Evolutionary conservation across 768 basidiomycete genomes (phyloP).

Genomic region (Pisolithus marmoratus): DNA sequence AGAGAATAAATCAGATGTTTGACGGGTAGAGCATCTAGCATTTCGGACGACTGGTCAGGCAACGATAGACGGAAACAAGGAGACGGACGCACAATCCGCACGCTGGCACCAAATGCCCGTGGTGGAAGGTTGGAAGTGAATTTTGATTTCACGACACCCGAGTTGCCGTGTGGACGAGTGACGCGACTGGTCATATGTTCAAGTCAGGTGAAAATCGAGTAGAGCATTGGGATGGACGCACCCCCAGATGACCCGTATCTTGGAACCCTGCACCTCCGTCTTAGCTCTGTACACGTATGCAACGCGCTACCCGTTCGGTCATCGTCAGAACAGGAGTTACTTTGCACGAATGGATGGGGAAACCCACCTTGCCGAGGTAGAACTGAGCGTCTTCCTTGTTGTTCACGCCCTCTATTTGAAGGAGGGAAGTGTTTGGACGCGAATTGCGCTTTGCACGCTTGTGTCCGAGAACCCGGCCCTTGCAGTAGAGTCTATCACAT

Average conservation of each 20-base stretch:
- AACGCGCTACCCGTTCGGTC: conserved; percentile 56
- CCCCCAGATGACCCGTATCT: conserved; percentile 99
- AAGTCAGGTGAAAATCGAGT: neutral
- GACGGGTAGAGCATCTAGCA: conserved; percentile 89
- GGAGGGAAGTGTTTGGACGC: conserved; percentile 89
- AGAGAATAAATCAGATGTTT: conserved; percentile 49
- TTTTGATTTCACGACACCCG: conserved; percentile 95
- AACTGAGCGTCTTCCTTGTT: conserved; percentile 93
- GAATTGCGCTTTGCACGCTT: conserved; percentile 98
- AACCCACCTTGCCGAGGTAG: conserved; percentile 98
- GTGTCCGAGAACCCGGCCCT: conserved; percentile 96
- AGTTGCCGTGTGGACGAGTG: conserved; percentile 89
- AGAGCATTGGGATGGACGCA: conserved; percentile 32
- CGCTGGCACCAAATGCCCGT: conserved; percentile 86
- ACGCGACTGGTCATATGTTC: conserved; percentile 59
- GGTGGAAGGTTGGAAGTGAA: conserved; percentile 95
- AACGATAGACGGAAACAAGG: conserved; percentile 1
- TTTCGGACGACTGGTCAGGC: neutral
- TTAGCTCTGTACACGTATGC: conserved; percentile 99
- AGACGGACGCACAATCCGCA: conserved; percentile 70
- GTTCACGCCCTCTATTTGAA: conserved; percentile 96
- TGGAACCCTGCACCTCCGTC: conserved; percentile 88
- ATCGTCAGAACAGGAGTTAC: neutral
- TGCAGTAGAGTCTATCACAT: conserved; percentile 75
- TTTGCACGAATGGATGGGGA: conserved; percentile 13